Evolutionary conservation across 1,284 basidiomycete genomes (phyloP).

Genomic region (Laetiporus sulphureus): DNA sequence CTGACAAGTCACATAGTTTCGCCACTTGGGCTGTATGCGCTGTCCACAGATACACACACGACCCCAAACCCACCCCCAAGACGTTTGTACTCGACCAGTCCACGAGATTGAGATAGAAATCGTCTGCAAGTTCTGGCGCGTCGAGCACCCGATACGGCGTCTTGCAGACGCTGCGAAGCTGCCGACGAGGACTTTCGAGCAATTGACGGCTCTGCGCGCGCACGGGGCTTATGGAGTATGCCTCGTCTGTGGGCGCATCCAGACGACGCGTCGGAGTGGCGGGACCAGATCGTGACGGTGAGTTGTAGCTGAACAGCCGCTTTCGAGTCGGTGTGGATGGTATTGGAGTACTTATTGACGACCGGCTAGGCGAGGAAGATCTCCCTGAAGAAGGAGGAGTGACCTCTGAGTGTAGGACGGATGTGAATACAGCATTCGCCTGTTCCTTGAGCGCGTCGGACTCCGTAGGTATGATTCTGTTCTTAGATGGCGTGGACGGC

Average conservation of each 20-base stretch:
- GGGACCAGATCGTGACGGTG: constrained; percentile 53
- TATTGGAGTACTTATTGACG: constrained; percentile 30
- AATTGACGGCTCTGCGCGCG: constrained; percentile 77
- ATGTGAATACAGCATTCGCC: constrained; percentile 71
- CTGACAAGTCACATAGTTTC: constrained; percentile 81
- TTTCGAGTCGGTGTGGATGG: constrained; percentile 61
- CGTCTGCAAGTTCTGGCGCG: constrained; percentile 94
- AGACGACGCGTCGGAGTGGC: constrained; percentile 57
- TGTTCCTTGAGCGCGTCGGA: constrained; percentile 78
- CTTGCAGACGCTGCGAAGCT: constrained; percentile 82
- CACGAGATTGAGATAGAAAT: constrained; percentile 97
- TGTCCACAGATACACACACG: constrained; percentile 95
- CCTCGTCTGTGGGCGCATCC: constrained; percentile 73
- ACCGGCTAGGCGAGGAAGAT: constrained; percentile 55
- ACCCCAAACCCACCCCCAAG: constrained; percentile 87
- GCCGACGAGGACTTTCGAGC: constrained; percentile 81
- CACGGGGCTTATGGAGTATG: constrained; percentile 89
- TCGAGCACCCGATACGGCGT: constrained; percentile 98
- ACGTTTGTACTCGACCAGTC: constrained; percentile 97
- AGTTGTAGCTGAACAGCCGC: constrained; percentile 63
- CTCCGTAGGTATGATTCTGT: constrained; percentile 67
- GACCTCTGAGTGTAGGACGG: constrained; percentile 69
- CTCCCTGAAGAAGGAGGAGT: constrained; percentile 59
- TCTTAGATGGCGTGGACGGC: constrained; percentile 63
- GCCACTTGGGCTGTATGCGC: constrained; percentile 90